A percentile compares a stretch with the other conserved stretches of the same genome.
phyloP scores from a whole-genome alignment of 805 yeast genomes.

The Yamadazyma endophytica region DNA sequence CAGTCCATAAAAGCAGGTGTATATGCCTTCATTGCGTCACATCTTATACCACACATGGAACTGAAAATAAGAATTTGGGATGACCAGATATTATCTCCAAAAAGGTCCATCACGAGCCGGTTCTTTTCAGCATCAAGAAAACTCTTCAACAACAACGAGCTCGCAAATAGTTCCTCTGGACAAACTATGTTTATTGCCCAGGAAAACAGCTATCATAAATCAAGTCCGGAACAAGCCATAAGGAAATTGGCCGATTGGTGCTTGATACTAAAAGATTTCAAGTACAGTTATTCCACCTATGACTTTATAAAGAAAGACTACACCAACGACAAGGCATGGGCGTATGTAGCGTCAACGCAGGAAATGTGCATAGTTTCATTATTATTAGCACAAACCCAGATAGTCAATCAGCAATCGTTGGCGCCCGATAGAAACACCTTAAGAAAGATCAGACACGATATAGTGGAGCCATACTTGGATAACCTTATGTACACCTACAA shows the following conservation, averaged over 20 bases:
- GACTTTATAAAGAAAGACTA: constrained; percentile 79
- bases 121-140: constrained; percentile 64
- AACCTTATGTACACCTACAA: constrained; percentile 70
- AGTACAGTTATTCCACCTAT: constrained; percentile 76
- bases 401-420: constrained; percentile 28
- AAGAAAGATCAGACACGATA: constrained; percentile 49
- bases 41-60: constrained; percentile 81
- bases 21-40: constrained; percentile 45
- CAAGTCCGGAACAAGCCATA: constrained; percentile 66
- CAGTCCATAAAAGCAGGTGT: constrained; percentile 34
- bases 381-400: constrained; percentile 53
- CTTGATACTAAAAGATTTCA: constrained; percentile 85
- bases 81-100: constrained; percentile 71
- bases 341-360: constrained; percentile 75
- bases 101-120: constrained; percentile 71
- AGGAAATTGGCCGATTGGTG: constrained; percentile 91
- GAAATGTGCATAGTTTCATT: constrained; percentile 81
- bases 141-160: constrained; percentile 37
- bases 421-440: constrained; percentile 35
- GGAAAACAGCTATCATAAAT: constrained; percentile 57
- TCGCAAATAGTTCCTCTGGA: constrained; percentile 7
- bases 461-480: constrained; percentile 60
- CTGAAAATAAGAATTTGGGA: constrained; percentile 78
- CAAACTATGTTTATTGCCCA: constrained; percentile 39
- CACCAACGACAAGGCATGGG: constrained; percentile 74